Evolutionary conservation across 768 basidiomycete genomes (phyloP).

Genomic region (Tulasnella sp.): DNA sequence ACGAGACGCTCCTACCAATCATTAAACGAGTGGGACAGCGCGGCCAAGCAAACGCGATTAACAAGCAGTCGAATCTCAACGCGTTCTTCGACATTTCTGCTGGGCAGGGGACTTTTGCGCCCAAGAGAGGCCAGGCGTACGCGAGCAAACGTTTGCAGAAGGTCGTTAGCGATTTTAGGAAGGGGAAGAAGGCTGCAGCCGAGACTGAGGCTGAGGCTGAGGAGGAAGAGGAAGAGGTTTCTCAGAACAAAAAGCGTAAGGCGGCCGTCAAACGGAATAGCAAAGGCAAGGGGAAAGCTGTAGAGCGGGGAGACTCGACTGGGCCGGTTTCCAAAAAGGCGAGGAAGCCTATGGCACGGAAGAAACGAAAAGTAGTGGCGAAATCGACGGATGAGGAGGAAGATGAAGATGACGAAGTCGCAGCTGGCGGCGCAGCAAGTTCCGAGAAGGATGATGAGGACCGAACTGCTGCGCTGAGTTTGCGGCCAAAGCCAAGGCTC

Average conservation of each 20-base stretch:
- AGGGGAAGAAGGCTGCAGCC: slow-evolving; percentile 26
- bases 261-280: background rate
- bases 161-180: slow-evolving; percentile 57
- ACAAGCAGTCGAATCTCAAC: slow-evolving; percentile 66
- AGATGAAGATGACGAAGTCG: background rate
- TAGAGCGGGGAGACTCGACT: background rate
- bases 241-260: slow-evolving; percentile 22
- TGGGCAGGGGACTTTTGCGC: slow-evolving; percentile 60
- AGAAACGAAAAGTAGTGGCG: slow-evolving; percentile 6
- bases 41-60: slow-evolving; percentile 50
- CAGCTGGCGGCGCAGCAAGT: background rate
- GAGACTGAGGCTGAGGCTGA: slow-evolving; percentile 23
- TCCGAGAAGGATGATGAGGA: slow-evolving; percentile 5
- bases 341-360: background rate
- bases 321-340: background rate
- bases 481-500: slow-evolving; percentile 9
- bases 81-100: slow-evolving; percentile 61
- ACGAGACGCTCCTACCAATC: slow-evolving; percentile 83
- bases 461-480: background rate
- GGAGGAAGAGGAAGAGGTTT: slow-evolving; percentile 23
- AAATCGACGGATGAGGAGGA: background rate
- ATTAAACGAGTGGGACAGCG: slow-evolving; percentile 82
- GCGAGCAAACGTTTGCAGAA: slow-evolving; percentile 78
- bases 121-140: slow-evolving; percentile 71
- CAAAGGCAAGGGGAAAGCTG: background rate